These are phyloP conservation scores for Fusarium odoratissimum DNA, from an alignment of 2,329 filamentous ascomycete genomes.

Conservation along the genomic window DNA sequence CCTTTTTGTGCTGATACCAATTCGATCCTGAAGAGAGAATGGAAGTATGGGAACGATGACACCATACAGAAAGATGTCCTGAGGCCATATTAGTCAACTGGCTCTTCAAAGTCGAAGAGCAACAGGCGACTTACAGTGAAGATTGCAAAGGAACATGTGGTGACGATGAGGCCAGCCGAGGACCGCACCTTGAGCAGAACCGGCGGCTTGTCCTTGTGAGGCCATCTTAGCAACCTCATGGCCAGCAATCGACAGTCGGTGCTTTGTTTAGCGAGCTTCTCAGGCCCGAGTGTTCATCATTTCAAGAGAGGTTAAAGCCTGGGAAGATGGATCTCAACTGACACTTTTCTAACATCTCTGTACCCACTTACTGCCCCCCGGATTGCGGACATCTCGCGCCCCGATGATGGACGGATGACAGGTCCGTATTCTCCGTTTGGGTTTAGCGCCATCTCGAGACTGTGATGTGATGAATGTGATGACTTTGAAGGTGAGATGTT, in stretches of 20 bases:
- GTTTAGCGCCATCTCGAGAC: constrained; percentile 22
- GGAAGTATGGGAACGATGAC: constrained; percentile 51
- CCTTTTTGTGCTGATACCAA: constrained; percentile 41
- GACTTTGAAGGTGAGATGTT: constrained; percentile 20
- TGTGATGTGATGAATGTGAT: constrained; percentile 8
- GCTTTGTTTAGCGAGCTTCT: background rate
- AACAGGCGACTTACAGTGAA: constrained; percentile 46
- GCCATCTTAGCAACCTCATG: constrained; percentile 36
- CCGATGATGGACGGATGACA: constrained; percentile 21
- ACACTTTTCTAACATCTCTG: constrained; percentile 8
- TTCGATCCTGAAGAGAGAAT: constrained; percentile 45
- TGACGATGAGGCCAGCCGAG: constrained; percentile 48
- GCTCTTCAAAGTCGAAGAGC: background rate
- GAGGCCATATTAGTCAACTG: background rate
- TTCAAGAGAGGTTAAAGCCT: background rate
- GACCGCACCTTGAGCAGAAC: constrained; percentile 47
- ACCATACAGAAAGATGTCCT: constrained; percentile 52
- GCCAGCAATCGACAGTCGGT: background rate
- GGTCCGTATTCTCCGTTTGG: constrained; percentile 14
- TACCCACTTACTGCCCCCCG: constrained; percentile 25
- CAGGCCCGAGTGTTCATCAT: background rate
- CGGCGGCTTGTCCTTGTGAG: constrained; percentile 41
- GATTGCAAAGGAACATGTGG: constrained; percentile 50
- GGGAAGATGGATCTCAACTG: constrained; percentile 5
- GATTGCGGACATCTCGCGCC: constrained; percentile 23